phyloP scores from a whole-genome alignment of 2,329 filamentous ascomycete genomes.

The Whalleya microplaca region DNA sequence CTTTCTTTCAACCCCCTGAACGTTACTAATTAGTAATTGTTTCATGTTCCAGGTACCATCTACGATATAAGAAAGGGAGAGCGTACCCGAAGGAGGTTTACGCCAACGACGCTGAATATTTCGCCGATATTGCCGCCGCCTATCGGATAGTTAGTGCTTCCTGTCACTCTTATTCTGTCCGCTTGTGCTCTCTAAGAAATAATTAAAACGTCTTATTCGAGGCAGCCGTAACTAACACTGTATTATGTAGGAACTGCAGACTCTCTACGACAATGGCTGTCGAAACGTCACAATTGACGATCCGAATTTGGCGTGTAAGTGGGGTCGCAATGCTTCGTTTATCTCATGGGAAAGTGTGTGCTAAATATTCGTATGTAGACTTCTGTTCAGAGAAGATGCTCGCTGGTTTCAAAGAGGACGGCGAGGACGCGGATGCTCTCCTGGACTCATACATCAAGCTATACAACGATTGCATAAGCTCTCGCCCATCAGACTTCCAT shows the following conservation, averaged over 20 bases:
- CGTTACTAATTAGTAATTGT: background rate
- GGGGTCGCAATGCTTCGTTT: background rate
- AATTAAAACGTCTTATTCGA: background rate
- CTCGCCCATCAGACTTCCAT: constrained; percentile 70
- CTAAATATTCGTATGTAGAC: constrained; percentile 47
- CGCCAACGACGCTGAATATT: constrained; percentile 63
- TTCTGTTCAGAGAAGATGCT: constrained; percentile 77
- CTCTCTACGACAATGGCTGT: constrained; percentile 65
- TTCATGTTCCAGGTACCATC: constrained; percentile 49
- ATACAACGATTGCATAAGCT: constrained; percentile 73
- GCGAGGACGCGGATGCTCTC: constrained; percentile 68
- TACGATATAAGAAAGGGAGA: constrained; percentile 56
- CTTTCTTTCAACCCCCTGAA: no score
- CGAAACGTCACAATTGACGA: constrained; percentile 70
- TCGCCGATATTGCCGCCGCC: constrained; percentile 65
- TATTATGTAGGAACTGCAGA: constrained; percentile 53
- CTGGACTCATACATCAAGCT: constrained; percentile 76
- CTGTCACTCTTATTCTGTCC: constrained; percentile 1
- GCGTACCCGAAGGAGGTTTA: constrained; percentile 63
- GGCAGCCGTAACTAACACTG: constrained; percentile 26
- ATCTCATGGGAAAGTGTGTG: background rate
- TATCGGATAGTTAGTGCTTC: constrained; percentile 44
- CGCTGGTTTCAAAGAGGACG: constrained; percentile 70
- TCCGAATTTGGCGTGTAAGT: constrained; percentile 67
- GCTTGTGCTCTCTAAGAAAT: constrained; percentile 33